These are phyloP conservation scores for Tetrahymena thermophila DNA, from an alignment of 73 alveolate genomes.

Conservation along the genomic window DNA sequence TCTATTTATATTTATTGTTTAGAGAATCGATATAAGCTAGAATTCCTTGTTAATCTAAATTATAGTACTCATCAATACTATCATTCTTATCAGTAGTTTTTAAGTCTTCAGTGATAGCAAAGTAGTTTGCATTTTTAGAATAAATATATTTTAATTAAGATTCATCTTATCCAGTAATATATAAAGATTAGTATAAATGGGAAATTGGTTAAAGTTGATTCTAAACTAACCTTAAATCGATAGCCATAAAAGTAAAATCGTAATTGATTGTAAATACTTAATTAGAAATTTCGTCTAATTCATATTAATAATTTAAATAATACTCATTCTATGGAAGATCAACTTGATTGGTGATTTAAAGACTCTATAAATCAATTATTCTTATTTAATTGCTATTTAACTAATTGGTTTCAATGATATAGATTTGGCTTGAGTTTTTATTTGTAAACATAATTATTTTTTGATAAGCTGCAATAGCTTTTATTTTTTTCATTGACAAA, in stretches of 20 bases:
- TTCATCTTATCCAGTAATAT: background rate
- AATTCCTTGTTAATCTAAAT: background rate
- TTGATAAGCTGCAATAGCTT: background rate
- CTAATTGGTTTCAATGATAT: background rate
- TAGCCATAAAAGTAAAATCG: background rate
- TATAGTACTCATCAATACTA: background rate
- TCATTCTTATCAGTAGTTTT: background rate
- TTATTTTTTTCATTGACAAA: background rate
- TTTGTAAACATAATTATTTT: background rate
- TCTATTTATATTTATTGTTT: background rate
- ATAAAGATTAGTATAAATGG: background rate
- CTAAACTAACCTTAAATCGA: background rate
- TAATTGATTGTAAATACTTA: background rate
- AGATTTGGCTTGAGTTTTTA: background rate
- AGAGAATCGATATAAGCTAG: background rate
- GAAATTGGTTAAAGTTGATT: background rate
- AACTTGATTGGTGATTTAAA: background rate
- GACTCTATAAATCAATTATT: background rate
- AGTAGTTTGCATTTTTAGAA: background rate
- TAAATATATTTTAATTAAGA: background rate
- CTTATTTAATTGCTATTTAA: background rate
- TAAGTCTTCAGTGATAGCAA: background rate
- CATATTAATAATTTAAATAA: background rate
- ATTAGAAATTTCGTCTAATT: background rate
- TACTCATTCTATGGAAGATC: background rate